Conservation (phyloP, 2,329 filamentous ascomycete genomes). For the Pseudogymnoascus sp. region DNA sequence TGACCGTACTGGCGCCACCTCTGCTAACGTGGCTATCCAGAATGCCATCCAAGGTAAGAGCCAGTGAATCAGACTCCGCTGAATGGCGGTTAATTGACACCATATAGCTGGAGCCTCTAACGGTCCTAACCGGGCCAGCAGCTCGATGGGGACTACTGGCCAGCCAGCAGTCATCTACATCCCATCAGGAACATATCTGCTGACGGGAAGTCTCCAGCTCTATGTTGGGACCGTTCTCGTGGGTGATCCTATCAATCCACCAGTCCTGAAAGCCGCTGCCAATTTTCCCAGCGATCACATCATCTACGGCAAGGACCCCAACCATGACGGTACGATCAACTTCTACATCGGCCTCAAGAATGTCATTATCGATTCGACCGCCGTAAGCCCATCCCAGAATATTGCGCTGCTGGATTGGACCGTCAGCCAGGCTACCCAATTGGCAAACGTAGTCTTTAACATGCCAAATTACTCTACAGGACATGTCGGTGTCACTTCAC, state of each 20-base stretch:
- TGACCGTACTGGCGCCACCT: conserved; percentile 27
- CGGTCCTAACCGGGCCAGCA: too few relatives aligned
- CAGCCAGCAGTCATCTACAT: too few relatives aligned
- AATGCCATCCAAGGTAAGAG: too few relatives aligned
- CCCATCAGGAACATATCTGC: conserved; percentile 22
- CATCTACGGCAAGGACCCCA: conserved; percentile 24
- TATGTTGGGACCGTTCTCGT: conserved; percentile 16
- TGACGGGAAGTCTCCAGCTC: conserved; percentile 20
- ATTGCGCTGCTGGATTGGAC: conserved; percentile 30
- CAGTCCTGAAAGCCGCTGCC: conserved; percentile 23
- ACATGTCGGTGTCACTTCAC: conserved; percentile 23
- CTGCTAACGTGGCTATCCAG: conserved; percentile 26
- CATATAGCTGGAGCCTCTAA: too few relatives aligned
- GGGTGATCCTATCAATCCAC: conserved; percentile 27
- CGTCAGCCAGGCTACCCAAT: conserved; percentile 28
- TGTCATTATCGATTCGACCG: conserved; percentile 27
- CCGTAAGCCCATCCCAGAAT: conserved; percentile 14
- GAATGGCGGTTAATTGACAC: too few relatives aligned
- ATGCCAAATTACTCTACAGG: conserved; percentile 25
- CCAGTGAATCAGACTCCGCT: too few relatives aligned
- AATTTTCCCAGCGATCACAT: conserved; percentile 25
- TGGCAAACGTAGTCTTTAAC: conserved; percentile 28
- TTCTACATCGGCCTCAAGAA: conserved; percentile 30
- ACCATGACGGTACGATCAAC: conserved; percentile 23
- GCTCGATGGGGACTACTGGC: too few relatives aligned